These are phyloP conservation scores for Penicillium antarcticum DNA, from an alignment of 495 filamentous ascomycete species.

Conservation along the genomic window DNA sequence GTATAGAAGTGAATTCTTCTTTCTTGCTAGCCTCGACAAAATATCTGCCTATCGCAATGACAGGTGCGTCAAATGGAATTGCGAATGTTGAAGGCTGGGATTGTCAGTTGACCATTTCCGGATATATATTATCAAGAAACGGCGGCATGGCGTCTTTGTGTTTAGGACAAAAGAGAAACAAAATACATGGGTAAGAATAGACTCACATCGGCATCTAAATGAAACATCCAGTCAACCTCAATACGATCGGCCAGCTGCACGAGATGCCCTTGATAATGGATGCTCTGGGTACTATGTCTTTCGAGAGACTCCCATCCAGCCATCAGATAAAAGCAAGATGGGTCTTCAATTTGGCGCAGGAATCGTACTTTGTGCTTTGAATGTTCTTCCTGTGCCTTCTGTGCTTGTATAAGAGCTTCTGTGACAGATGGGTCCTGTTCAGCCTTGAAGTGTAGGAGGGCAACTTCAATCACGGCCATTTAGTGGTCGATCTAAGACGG, in stretches of 20 bases:
- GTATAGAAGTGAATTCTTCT: conserved; percentile 31
- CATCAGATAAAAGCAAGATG: conserved; percentile 39
- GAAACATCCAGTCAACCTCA: conserved; percentile 36
- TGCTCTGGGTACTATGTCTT: conserved; percentile 43
- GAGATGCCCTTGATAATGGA: conserved; percentile 41
- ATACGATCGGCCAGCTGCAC: conserved; percentile 38
- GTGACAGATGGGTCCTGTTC: conserved; percentile 10
- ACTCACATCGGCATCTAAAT: conserved; percentile 31
- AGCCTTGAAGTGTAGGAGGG: conserved; percentile 40
- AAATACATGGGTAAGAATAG: too few species aligned
- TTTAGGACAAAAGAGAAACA: too few species aligned
- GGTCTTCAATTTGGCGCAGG: conserved; percentile 48
- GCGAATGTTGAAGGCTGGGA: conserved; percentile 3
- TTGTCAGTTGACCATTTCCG: background rate
- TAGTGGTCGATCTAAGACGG: background rate
- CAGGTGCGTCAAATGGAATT: conserved; percentile 34
- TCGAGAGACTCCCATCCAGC: conserved; percentile 49
- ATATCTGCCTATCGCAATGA: conserved; percentile 41
- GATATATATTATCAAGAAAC: background rate
- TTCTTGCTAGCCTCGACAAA: conserved; percentile 40
- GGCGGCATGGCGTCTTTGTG: background rate
- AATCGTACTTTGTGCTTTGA: conserved; percentile 27
- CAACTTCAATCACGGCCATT: conserved; percentile 56
- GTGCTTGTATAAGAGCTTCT: conserved; percentile 19
- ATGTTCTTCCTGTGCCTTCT: conserved; percentile 37